These are phyloP conservation scores for Podila epicladia DNA, from an alignment of 192 early-diverging fungal species.

Conservation along the genomic window DNA sequence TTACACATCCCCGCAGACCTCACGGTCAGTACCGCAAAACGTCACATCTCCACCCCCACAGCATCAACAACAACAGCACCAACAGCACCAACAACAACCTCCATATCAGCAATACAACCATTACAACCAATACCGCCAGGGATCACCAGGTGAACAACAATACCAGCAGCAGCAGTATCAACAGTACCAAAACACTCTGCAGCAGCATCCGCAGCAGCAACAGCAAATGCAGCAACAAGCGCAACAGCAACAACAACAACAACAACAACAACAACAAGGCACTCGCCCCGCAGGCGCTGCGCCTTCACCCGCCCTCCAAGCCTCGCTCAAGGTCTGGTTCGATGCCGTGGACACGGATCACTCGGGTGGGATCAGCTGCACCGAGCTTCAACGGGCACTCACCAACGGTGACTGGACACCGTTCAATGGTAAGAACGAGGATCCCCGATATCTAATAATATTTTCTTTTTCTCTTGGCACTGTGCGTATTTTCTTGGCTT, in stretches of 20 bases:
- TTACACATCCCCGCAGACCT: too few species aligned
- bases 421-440: conserved; percentile 59
- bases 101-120: conserved; percentile 28
- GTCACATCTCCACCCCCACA: too few species aligned
- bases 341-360: conserved; percentile 60
- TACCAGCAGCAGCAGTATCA: conserved; percentile 37
- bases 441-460: background rate
- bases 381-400: conserved; percentile 67
- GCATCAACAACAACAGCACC: background rate
- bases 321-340: conserved; percentile 48
- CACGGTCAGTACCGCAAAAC: too few species aligned
- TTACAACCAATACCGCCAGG: conserved; percentile 31
- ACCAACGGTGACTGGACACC: conserved; percentile 67
- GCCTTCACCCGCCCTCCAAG: background rate
- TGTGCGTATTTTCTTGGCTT: background rate
- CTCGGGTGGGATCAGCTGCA: conserved; percentile 61
- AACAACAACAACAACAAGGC: background rate
- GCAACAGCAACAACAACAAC: background rate
- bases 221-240: conserved; percentile 20
- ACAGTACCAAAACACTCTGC: conserved; percentile 7
- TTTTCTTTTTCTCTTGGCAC: background rate
- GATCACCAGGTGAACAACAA: conserved; percentile 7
- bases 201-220: conserved; percentile 23
- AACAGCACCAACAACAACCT: conserved; percentile 6
- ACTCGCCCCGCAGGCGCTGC: conserved; percentile 1